Percentiles rank a stretch among this genome's conserved stretches.
These are phyloP conservation scores for Fraxinus sp. DNA, from an alignment of 305 asterid genomes.

Conservation along the genomic window DNA sequence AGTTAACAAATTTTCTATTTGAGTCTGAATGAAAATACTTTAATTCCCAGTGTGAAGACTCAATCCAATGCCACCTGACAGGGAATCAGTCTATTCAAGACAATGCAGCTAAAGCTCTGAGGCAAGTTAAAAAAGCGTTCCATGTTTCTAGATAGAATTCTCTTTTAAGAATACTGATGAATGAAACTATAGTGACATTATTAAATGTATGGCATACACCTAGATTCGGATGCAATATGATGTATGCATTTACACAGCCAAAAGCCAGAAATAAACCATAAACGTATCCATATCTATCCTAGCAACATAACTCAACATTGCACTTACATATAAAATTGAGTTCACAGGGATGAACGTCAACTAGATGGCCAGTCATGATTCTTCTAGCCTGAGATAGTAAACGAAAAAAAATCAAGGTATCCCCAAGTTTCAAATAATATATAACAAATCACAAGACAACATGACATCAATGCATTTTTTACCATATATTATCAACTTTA, in stretches of 20 bases:
- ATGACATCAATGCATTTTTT: neutral
- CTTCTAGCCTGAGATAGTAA: constrained; percentile 37
- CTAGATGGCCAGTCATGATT: constrained; percentile 45
- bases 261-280: constrained; percentile 7
- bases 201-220: neutral
- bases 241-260: constrained; percentile 1
- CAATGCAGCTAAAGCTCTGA: neutral
- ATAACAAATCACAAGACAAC: neutral
- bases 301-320: neutral
- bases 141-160: constrained; percentile 7
- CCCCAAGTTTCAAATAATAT: neutral
- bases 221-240: constrained; percentile 10
- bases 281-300: constrained; percentile 2
- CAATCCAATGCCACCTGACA: constrained; percentile 4
- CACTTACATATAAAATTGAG: constrained; percentile 70
- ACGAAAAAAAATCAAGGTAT: constrained; percentile 5
- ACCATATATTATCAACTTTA: neutral
- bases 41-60: neutral
- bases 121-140: neutral
- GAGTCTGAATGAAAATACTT: neutral
- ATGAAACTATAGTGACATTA: neutral
- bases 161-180: constrained; percentile 8
- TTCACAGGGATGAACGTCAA: constrained; percentile 79
- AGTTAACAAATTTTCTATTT: neutral
- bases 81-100: neutral